Percentiles rank a stretch among this genome's conserved stretches.
Evolutionary conservation across 2,329 filamentous ascomycete species (phyloP).

Genomic region (Gremmenia infestans): DNA sequence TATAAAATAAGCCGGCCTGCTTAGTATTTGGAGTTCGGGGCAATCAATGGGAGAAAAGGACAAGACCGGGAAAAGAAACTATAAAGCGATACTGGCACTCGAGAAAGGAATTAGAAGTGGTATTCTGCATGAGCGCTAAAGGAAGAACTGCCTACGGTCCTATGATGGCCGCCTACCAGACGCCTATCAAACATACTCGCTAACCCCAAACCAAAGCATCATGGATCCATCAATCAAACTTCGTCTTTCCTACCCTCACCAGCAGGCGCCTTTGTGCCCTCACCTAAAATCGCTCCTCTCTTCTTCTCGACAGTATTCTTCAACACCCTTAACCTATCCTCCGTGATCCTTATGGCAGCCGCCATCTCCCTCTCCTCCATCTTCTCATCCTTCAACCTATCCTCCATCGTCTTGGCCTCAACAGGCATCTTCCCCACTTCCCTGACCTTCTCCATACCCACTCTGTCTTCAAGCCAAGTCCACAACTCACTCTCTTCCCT

Average conservation of each 20-base stretch:
- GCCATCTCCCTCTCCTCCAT: conserved; percentile 30
- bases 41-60: too few species aligned
- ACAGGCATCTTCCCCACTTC: conserved; percentile 34
- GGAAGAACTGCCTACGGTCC: too few species aligned
- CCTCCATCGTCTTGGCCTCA: conserved; percentile 22
- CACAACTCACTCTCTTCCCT: conserved; percentile 34
- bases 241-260: too few species aligned
- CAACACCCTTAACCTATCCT: conserved; percentile 74
- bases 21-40: too few species aligned
- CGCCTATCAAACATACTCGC: not conserved
- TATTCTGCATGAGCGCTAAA: not conserved
- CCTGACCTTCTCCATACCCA: conserved; percentile 69
- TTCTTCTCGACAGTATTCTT: conserved; percentile 61
- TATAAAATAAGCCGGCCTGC: too few species aligned
- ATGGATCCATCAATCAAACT: not conserved
- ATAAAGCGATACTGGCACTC: not conserved
- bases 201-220: not conserved
- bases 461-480: conserved; percentile 31
- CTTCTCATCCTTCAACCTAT: conserved; percentile 24
- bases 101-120: not conserved
- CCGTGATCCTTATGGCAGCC: conserved; percentile 56
- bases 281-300: conserved; percentile 2
- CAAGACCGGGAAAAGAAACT: too few species aligned
- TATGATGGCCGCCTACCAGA: too few species aligned
- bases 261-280: not conserved